These are phyloP conservation scores for Protostelium mycophagum DNA, from an alignment of 78 protist species.

Conservation along the genomic window DNA sequence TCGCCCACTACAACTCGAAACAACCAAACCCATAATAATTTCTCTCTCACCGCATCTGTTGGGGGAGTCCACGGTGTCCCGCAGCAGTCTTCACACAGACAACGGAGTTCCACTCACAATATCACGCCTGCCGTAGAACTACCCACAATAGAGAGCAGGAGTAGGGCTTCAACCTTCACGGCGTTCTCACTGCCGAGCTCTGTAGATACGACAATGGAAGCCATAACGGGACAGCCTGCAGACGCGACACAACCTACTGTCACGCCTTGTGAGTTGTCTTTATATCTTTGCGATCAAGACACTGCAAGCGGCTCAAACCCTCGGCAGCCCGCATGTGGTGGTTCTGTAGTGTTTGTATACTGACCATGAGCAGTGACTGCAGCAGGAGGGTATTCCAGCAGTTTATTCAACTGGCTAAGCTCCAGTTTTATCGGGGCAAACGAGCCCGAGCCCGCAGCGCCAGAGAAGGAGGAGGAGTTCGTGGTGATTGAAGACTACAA, in stretches of 20 bases:
- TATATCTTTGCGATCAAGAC: not conserved
- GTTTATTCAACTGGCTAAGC: not conserved
- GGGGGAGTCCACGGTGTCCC: not conserved
- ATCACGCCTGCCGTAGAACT: not conserved
- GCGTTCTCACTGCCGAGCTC: not conserved
- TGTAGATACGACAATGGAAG: not conserved
- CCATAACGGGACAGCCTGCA: not conserved
- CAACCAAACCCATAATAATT: not conserved
- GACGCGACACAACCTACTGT: not conserved
- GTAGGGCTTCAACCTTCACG: not conserved
- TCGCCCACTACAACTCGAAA: not conserved
- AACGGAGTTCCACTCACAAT: not conserved
- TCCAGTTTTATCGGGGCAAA: not conserved
- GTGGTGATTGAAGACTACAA: not conserved
- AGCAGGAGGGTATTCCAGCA: too few species aligned
- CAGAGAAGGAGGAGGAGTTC: not conserved
- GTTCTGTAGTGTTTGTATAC: not conserved
- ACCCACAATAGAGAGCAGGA: not conserved
- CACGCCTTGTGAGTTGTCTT: not conserved
- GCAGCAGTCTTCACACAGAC: not conserved
- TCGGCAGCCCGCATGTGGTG: too few species aligned
- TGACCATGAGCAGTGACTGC: too few species aligned
- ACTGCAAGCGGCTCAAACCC: not conserved
- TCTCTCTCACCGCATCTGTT: not conserved
- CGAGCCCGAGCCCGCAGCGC: not conserved